Evolutionary conservation across 352 stramenopile genomes (phyloP), one percentile per base, ranked within the genome.

Genomic region (Pythium utonaiense): DNA sequence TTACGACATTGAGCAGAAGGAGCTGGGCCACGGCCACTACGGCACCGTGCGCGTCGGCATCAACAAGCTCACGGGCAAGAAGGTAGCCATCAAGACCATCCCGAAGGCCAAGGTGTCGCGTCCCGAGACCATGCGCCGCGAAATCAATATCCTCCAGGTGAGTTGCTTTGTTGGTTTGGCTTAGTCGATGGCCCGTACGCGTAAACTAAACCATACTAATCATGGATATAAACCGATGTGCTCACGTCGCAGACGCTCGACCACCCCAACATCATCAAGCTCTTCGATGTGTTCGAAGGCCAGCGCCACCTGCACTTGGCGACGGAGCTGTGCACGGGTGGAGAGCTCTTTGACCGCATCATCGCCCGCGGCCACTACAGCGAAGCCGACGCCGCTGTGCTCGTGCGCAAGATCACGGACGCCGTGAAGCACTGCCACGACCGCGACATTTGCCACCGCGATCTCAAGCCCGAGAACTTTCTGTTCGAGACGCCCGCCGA

Each of bases 81-180:
- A 93, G 67, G 96, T 98, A 69, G 97, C 97, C n/a, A 98, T 99
- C 57, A 99, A 99, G 83, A 98, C 94, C 19, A 99, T 99, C 66
- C 82, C 91, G 41, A 99, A 99, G 83, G 82, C 83, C 21, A 98
- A 98, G 66, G 95, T 99, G 21, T 91, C 80, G 22, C 93, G 96
- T 57, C 82, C 98, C 3, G 96, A 99, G 69, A 97, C 93, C n/a
- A 89, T 99, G 59, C 95, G 92, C 53, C 88, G 89, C 59, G 90
- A 97, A 68, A 96, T 97, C 55, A 88, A 83, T 65, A 97, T 97
- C 62, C 80, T 97, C 9, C 86, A 76, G 33, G 81, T 91, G 74
- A 47, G 71, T 74, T 17, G 10, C 25, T 6, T 27, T 52, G 19
- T 47, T 41, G 17, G 16, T 14, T 42, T n/a, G 28, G 33, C 16